Evolutionary conservation across 2,329 filamentous ascomycete species (phyloP).

Genomic region (Cladophialophora carrionii): DNA sequence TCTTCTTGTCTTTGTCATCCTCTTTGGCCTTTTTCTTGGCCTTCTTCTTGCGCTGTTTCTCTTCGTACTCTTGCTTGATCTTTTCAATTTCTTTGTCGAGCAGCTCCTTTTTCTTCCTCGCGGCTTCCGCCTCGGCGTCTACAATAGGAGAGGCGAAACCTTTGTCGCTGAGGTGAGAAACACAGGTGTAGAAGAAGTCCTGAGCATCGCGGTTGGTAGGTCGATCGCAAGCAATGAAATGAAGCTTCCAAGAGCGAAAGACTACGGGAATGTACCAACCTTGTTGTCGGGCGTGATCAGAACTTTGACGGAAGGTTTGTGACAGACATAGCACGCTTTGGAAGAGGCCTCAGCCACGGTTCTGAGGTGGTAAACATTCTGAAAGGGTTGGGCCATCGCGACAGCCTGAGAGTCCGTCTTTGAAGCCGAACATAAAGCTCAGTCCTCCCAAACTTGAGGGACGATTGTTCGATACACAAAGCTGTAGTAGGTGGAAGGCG

Average conservation of each 20-base stretch:
- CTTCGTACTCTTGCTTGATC: constrained; percentile 65
- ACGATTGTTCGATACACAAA: not conserved
- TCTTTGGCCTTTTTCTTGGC: constrained; percentile 60
- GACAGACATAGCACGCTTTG: constrained; percentile 88
- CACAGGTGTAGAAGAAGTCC: constrained; percentile 93
- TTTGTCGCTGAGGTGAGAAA: constrained; percentile 77
- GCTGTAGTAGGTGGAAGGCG: not conserved
- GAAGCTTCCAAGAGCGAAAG: not conserved
- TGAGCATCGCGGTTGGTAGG: constrained; percentile 41
- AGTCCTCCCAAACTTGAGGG: not conserved
- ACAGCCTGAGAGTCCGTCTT: not conserved
- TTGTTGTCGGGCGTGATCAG: constrained; percentile 88
- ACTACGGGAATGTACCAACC: constrained; percentile 55
- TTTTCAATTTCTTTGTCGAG: constrained; percentile 53
- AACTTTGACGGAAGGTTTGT: constrained; percentile 82
- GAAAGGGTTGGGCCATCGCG: constrained; percentile 47
- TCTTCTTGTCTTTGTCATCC: constrained; percentile 54
- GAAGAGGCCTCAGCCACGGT: constrained; percentile 82
- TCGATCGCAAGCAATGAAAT: not conserved
- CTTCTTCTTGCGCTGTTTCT: constrained; percentile 73
- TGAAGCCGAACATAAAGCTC: not conserved
- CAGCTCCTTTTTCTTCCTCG: constrained; percentile 49
- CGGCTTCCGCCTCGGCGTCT: constrained; percentile 49
- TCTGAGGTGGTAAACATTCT: constrained; percentile 82
- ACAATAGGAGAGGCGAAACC: constrained; percentile 71